These are phyloP conservation scores for Chlorella sp. DNA, from an alignment of 139 green algal species.

Conservation along the genomic window DNA sequence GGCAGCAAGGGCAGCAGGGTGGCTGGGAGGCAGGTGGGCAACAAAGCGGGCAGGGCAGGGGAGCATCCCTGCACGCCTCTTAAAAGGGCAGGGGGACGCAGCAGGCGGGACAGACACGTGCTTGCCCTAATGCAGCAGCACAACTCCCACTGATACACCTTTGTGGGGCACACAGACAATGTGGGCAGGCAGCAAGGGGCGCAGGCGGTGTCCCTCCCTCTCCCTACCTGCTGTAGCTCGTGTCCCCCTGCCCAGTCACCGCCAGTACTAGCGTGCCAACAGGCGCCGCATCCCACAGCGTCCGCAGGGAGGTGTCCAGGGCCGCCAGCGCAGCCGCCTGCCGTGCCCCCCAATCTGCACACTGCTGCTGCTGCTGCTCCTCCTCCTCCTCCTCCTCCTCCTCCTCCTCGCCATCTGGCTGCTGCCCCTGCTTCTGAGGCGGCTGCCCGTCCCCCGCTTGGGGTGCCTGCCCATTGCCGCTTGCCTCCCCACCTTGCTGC, in stretches of 20 bases:
- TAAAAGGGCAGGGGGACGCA: too few relatives aligned
- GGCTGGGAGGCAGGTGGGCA: too few relatives aligned
- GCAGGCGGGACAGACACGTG: not conserved
- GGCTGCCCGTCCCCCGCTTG: not conserved
- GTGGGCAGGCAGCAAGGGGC: not conserved
- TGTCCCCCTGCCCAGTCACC: constrained; percentile 71
- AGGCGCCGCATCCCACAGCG: constrained; percentile 56
- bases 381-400: too few relatives aligned
- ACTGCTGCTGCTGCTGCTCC: not conserved
- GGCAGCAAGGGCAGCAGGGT: too few relatives aligned
- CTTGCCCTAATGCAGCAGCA: not conserved
- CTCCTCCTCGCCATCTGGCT: not conserved
- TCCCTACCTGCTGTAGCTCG: constrained; percentile 33
- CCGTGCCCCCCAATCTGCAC: not conserved
- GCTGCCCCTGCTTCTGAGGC: not conserved
- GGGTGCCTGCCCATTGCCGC: not conserved
- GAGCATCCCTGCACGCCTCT: too few relatives aligned
- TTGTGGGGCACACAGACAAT: not conserved
- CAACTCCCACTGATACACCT: not conserved
- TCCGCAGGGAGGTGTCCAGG: constrained; percentile 52
- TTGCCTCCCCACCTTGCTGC: not conserved
- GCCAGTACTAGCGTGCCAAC: constrained; percentile 70
- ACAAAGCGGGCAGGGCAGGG: not conserved
- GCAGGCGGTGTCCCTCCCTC: not conserved
- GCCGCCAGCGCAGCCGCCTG: constrained; percentile 36